Percentiles rank a stretch among this genome's conserved stretches.
These are phyloP conservation scores for Lolium rigidum DNA, from an alignment of 176 grass and related monocot genomes.

Conservation along the genomic window DNA sequence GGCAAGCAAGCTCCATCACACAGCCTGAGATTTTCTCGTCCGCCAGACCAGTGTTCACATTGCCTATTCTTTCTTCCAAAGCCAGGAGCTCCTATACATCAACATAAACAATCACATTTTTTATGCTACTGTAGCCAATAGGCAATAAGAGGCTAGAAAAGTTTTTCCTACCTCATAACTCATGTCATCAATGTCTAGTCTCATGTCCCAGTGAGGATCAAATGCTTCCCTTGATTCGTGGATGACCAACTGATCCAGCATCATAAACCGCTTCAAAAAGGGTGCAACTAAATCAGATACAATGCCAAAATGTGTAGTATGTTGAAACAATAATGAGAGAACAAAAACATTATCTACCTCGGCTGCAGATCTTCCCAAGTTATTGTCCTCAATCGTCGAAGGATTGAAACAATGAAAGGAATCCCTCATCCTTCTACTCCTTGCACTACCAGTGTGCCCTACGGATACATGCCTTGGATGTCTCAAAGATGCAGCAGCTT, in stretches of 20 bases:
- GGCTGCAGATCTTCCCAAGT: slow-evolving; percentile 49
- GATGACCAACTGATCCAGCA: slow-evolving; percentile 57
- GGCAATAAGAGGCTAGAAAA: slow-evolving; percentile 4
- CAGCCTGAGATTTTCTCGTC: slow-evolving; percentile 67
- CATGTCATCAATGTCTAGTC: slow-evolving; percentile 95
- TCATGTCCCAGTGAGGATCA: slow-evolving; percentile 90
- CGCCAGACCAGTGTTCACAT: slow-evolving; percentile 74
- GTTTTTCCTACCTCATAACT: slow-evolving; percentile 76
- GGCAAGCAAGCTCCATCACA: slow-evolving; percentile 60
- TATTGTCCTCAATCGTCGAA: slow-evolving; percentile 51
- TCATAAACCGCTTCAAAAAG: slow-evolving; percentile 64
- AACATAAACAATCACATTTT: slow-evolving; percentile 12
- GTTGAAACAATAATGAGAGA: background rate
- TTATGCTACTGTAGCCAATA: background rate
- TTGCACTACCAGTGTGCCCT: slow-evolving; percentile 41
- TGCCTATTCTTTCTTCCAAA: slow-evolving; percentile 81
- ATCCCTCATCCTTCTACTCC: slow-evolving; percentile 69
- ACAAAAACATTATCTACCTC: slow-evolving; percentile 55
- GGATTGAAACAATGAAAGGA: slow-evolving; percentile 58
- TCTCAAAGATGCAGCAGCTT: slow-evolving; percentile 50
- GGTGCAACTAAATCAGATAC: slow-evolving; percentile 30
- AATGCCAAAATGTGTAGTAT: slow-evolving; percentile 12
- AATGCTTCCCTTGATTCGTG: slow-evolving; percentile 59
- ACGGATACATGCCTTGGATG: slow-evolving; percentile 50
- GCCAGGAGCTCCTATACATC: slow-evolving; percentile 81